Base-by-base conservation (phyloP, 257 asterid species). In the Nicotiana tabacum region DNA sequence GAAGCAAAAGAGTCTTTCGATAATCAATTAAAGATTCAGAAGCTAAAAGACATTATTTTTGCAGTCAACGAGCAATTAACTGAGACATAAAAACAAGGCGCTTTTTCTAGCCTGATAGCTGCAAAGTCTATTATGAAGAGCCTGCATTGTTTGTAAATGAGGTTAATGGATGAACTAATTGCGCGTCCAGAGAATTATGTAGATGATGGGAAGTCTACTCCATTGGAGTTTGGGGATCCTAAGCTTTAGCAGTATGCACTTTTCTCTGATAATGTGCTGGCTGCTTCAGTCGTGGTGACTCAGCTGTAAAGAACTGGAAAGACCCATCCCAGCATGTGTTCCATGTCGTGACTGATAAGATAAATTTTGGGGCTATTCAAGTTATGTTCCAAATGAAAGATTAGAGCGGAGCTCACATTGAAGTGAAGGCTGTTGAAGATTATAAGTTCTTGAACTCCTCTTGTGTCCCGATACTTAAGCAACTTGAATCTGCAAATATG, bases 361-460 rank as follows among this genome's bases (percentile, higher is more conserved):
- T 89, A 89, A 90, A 90, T 77, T 87, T 89, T 53, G 92, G 91
- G 74, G 93, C 90, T 27, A 90, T 90, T 91, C 93, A 90, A 79
- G 93, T 90, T 67, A 85, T 90, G 91, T 89, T 89, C 83, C 88
- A 88, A 85, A 86, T 87, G 76, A 86, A 81, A 81, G 84, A 87
- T 69, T 89, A 85, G 51, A 85, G 77, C 18, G 87, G 90, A 58
- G 90, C 88, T 48, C 91, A 85, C 82, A 83, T 84, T 62, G 91
- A 89, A 61, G 91, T 89, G 77, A 89, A 87, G 88, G 90, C 90
- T 18, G 91, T 89, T 39, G 91, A 89, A 80, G 87, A 81, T 82
- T 87, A 84, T 82, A 85, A 82, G 69, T 89, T 87, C 67, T 83
- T 89, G 88, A 87, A 89, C 79, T 89, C 90, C 83, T 89, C 91